Evolutionary conservation across 371 early-diverging fungal genomes (phyloP).

Genomic region (Actinomucor elegans): DNA sequence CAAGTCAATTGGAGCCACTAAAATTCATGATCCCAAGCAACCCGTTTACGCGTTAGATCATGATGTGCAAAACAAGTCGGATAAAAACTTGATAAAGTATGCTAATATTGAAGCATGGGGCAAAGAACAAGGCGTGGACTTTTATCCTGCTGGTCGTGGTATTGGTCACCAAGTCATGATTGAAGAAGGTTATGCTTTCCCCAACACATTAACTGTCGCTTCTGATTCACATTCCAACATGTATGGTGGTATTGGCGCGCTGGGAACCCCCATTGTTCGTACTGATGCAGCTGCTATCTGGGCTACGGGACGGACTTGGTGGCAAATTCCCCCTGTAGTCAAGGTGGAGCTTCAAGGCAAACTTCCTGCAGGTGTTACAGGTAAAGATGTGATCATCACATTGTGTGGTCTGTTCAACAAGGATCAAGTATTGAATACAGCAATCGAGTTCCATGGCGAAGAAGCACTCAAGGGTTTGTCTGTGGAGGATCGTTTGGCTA

Average conservation of each 20-base stretch:
- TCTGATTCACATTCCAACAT: constrained; percentile 98
- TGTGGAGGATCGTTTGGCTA: constrained; percentile 90
- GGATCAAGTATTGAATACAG: constrained; percentile 93
- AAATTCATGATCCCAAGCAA: constrained; percentile 77
- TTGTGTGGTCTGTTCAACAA: constrained; percentile 83
- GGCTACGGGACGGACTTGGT: constrained; percentile 97
- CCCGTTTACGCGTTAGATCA: constrained; percentile 95
- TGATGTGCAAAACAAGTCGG: constrained; percentile 92
- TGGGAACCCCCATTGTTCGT: constrained; percentile 95
- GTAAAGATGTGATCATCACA: constrained; percentile 94
- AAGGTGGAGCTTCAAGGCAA: constrained; percentile 77
- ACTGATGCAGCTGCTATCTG: constrained; percentile 97
- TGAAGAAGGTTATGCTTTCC: constrained; percentile 95
- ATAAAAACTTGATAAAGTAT: constrained; percentile 88
- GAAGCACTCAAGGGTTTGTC: constrained; percentile 65
- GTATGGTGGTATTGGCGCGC: constrained; percentile 94
- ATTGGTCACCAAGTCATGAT: constrained; percentile 97
- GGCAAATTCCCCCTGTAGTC: constrained; percentile 95
- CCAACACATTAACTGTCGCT: constrained; percentile 89
- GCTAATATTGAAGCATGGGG: constrained; percentile 83
- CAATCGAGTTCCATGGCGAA: constrained; percentile 88
- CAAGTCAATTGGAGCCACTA: constrained; percentile 84
- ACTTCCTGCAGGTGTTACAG: constrained; percentile 81
- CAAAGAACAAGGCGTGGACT: constrained; percentile 78
- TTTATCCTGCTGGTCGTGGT: constrained; percentile 95